These are phyloP conservation scores for Pichia ethanolica DNA, from an alignment of 805 yeast species.

Conservation along the genomic window DNA sequence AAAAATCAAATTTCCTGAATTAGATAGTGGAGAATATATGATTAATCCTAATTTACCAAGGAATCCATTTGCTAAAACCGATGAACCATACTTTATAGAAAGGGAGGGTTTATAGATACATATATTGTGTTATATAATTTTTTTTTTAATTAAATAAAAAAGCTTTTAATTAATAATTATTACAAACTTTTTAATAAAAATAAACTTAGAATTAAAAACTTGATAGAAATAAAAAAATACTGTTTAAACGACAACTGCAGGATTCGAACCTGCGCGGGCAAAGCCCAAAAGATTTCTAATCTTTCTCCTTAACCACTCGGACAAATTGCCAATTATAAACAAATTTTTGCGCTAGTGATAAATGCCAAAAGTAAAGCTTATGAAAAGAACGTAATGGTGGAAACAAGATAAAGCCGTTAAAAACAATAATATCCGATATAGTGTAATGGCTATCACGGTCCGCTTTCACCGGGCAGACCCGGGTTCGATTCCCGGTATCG, in stretches of 20 bases:
- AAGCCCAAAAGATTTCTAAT: slow-evolving; percentile 53
- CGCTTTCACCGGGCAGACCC: slow-evolving; percentile 83
- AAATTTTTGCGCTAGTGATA: too few relatives aligned
- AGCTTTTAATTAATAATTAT: too few relatives aligned
- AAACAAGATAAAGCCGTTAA: too few relatives aligned
- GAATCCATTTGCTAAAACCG: slow-evolving; percentile 62
- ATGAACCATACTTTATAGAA: slow-evolving; percentile 45
- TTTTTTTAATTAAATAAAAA: too few relatives aligned
- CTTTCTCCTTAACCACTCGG: slow-evolving; percentile 55
- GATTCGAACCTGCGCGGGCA: slow-evolving; percentile 60
- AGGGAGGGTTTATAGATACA: background rate
- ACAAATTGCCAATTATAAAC: slow-evolving; percentile 47
- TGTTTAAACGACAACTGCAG: slow-evolving; percentile 44
- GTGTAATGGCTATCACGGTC: slow-evolving; percentile 84
- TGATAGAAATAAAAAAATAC: slow-evolving; percentile 2
- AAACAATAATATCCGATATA: too few relatives aligned
- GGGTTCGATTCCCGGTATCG: slow-evolving; percentile 88
- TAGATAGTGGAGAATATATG: slow-evolving; percentile 35
- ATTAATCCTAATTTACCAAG: slow-evolving; percentile 63
- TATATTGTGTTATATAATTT: too few relatives aligned
- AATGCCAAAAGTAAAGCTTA: too few relatives aligned
- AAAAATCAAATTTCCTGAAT: slow-evolving; percentile 48
- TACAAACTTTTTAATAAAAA: background rate
- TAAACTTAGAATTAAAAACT: background rate
- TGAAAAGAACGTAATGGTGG: too few relatives aligned